Conservation (phyloP, 2,329 filamentous ascomycete species). For the Epichloe festucae region DNA sequence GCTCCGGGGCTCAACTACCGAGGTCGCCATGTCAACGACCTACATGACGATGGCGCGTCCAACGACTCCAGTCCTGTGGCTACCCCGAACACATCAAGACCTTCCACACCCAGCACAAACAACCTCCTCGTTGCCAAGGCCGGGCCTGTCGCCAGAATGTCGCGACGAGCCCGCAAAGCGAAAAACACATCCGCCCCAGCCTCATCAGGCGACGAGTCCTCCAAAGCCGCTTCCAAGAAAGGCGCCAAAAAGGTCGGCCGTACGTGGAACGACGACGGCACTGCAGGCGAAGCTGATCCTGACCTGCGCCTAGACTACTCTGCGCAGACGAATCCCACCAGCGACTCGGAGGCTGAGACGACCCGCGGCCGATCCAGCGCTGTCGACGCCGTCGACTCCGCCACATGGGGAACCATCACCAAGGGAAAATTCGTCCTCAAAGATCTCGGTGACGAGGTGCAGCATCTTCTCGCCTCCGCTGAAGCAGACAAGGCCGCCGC, state of each 20-base stretch:
- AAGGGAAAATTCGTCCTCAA: conserved; percentile 91
- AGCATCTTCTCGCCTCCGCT: conserved; percentile 75
- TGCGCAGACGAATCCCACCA: conserved; percentile 39
- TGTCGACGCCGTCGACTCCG: conserved; percentile 62
- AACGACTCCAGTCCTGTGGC: conserved; percentile 56
- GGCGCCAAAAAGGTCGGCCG: conserved; percentile 59
- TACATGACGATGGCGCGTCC: conserved; percentile 31
- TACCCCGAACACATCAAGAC: conserved; percentile 66
- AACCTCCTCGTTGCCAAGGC: conserved; percentile 58
- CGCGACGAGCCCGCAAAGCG: conserved; percentile 61
- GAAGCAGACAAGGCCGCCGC: conserved; percentile 46
- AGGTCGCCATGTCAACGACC: conserved; percentile 22
- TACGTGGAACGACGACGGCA: conserved; percentile 83
- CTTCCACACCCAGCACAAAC: conserved; percentile 55
- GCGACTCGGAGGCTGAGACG: conserved; percentile 38
- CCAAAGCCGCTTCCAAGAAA: conserved; percentile 35
- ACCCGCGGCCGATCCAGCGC: conserved; percentile 38
- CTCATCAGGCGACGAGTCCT: conserved; percentile 75
- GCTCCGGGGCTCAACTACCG: conserved; percentile 29
- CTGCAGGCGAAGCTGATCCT: conserved; percentile 65
- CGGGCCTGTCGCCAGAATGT: conserved; percentile 65
- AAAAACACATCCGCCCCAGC: conserved; percentile 52
- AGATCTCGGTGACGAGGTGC: conserved; percentile 86
- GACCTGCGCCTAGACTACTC: conserved; percentile 82
- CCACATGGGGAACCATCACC: conserved; percentile 72